Evolutionary conservation across 495 filamentous ascomycete species (phyloP).

Genomic region (Hypoxylon lienhwacheense): DNA sequence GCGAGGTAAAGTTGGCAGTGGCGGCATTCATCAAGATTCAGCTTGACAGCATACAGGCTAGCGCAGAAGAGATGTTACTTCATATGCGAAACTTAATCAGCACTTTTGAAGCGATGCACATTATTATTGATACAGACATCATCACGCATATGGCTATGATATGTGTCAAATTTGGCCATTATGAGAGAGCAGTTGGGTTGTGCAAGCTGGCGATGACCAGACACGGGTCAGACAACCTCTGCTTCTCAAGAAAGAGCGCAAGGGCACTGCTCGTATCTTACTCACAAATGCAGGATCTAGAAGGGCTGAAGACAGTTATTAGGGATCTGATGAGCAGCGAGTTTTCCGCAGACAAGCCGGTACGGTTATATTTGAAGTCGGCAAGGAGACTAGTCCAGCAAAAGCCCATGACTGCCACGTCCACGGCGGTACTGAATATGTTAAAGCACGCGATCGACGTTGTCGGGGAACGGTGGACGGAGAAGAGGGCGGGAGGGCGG

Average conservation of each 20-base stretch:
- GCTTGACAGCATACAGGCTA: constrained; percentile 21
- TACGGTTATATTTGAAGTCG: constrained; percentile 39
- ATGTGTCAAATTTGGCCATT: constrained; percentile 37
- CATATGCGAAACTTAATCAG: constrained; percentile 33
- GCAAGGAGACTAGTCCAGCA: constrained; percentile 31
- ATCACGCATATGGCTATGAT: constrained; percentile 45
- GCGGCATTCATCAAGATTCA: constrained; percentile 39
- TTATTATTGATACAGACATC: constrained; percentile 35
- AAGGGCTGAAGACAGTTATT: constrained; percentile 40
- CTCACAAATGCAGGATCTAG: constrained; percentile 38
- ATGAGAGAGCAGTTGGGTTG: constrained; percentile 41
- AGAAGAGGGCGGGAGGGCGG: not conserved
- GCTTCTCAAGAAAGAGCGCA: constrained; percentile 46
- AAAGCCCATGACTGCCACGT: not conserved
- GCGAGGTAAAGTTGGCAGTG: constrained; percentile 39
- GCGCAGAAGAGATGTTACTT: constrained; percentile 11
- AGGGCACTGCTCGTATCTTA: constrained; percentile 45
- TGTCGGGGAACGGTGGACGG: not conserved
- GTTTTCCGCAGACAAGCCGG: constrained; percentile 35
- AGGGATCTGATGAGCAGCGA: constrained; percentile 32
- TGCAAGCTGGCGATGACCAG: constrained; percentile 40
- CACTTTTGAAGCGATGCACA: constrained; percentile 35
- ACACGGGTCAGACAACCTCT: constrained; percentile 25
- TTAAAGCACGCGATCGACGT: constrained; percentile 9
- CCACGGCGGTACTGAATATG: constrained; percentile 11